Percentiles rank a stretch among this genome's conserved stretches.
phyloP scores from a whole-genome alignment of 2,329 filamentous ascomycete genomes.

The Alternaria sp. region DNA sequence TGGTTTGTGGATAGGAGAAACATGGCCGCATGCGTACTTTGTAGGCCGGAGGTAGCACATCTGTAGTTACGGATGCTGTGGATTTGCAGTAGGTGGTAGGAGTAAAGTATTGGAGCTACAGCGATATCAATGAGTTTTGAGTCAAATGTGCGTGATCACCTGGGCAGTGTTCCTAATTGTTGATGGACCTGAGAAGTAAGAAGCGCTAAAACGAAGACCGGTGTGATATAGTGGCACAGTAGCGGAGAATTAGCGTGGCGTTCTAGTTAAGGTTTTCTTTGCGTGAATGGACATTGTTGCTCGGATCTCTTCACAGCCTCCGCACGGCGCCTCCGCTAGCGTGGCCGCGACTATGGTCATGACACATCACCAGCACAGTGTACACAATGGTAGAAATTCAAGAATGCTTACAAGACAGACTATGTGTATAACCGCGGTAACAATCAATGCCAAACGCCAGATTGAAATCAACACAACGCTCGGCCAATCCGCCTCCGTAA shows the following conservation, averaged over 20 bases:
- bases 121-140: neutral
- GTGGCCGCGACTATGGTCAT: neutral
- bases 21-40: conserved; percentile 13
- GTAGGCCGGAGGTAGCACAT: conserved; percentile 13
- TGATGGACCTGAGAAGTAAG: neutral
- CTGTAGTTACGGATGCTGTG: neutral
- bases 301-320: neutral
- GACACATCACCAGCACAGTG: neutral
- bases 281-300: neutral
- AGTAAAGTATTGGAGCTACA: neutral
- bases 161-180: neutral
- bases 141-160: neutral
- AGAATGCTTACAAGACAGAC: neutral
- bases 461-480: neutral
- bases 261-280: neutral
- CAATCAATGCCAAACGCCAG: neutral
- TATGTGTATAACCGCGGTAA: neutral
- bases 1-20: conserved; percentile 8
- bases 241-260: neutral
- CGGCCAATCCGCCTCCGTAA: neutral
- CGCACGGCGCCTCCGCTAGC: neutral
- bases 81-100: neutral
- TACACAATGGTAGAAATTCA: neutral
- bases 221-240: neutral
- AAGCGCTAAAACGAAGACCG: neutral